Conservation (phyloP, 495 filamentous ascomycete species). For the Neurospora terricola region DNA sequence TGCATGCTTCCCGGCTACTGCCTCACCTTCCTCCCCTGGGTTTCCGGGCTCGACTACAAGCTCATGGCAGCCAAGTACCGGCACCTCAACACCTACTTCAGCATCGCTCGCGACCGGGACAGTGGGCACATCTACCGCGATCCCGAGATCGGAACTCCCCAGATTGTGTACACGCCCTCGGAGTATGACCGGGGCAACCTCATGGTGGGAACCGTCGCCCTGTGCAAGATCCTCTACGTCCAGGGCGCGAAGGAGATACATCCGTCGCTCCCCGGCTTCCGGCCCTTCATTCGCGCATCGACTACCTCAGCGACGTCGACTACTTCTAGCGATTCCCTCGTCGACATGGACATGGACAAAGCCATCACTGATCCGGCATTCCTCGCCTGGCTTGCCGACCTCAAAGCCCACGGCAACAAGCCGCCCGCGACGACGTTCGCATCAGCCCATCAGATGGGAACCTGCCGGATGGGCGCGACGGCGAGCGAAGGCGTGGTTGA, state of each 20-base stretch:
- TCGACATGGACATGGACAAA: conserved; percentile 21
- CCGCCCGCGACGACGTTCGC: conserved; percentile 35
- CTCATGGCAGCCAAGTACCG: conserved; percentile 49
- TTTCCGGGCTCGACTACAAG: conserved; percentile 58
- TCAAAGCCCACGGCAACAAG: conserved; percentile 42
- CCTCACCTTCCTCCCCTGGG: conserved; percentile 53
- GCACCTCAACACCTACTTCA: conserved; percentile 57
- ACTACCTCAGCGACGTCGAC: no score
- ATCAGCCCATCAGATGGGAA: conserved; percentile 87
- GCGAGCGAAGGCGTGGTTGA: conserved; percentile 62
- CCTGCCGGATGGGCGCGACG: conserved; percentile 64
- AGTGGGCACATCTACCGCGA: conserved; percentile 70
- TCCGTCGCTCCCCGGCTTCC: conserved; percentile 45
- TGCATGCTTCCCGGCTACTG: conserved; percentile 44
- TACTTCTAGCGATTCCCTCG: no score
- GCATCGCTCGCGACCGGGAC: conserved; percentile 61
- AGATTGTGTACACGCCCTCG: conserved; percentile 59
- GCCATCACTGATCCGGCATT: conserved; percentile 60
- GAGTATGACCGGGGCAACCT: conserved; percentile 58
- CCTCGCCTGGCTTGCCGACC: conserved; percentile 53
- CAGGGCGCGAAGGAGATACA: conserved; percentile 71
- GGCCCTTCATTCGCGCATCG: conserved; percentile 51
- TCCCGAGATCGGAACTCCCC: conserved; percentile 49
- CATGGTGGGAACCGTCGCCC: conserved; percentile 54
- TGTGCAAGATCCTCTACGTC: conserved; percentile 67